Conservation (phyloP, 2,329 filamentous ascomycete genomes). For the Colletotrichum ledebouriae region DNA sequence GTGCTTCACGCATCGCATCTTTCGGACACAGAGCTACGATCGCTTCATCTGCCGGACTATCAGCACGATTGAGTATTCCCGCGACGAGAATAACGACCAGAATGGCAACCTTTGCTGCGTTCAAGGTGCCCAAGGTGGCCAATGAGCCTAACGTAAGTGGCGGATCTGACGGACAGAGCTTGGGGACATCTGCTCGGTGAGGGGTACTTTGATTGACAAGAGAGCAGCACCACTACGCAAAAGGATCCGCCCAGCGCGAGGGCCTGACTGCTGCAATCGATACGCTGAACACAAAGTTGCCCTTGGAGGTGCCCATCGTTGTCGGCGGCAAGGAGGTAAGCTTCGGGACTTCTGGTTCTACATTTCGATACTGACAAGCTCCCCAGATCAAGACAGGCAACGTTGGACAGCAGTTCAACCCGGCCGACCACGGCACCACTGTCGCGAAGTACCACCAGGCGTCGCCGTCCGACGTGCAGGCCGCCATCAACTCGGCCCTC, state of each 20-base stretch:
- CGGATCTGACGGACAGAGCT: conserved; percentile 19
- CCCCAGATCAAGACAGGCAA: conserved; percentile 74
- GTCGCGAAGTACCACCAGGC: conserved; percentile 91
- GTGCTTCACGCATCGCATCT: conserved; percentile 30
- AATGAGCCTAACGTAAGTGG: conserved; percentile 96
- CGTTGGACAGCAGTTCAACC: conserved; percentile 81
- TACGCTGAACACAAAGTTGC: conserved; percentile 74
- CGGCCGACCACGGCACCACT: conserved; percentile 80
- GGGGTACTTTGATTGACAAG: conserved; percentile 52
- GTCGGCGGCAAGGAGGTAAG: conserved; percentile 85
- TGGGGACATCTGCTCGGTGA: neutral
- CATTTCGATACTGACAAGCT: neutral
- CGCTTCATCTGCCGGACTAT: conserved; percentile 11
- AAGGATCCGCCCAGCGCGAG: conserved; percentile 83
- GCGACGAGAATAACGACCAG: conserved; percentile 50
- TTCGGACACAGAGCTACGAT: conserved; percentile 22
- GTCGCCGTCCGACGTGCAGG: conserved; percentile 78
- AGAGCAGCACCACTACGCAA: conserved; percentile 85
- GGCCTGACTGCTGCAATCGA: conserved; percentile 82
- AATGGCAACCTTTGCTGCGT: conserved; percentile 78
- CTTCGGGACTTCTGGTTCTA: conserved; percentile 17
- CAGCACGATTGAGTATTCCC: conserved; percentile 14
- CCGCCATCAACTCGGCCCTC: conserved; percentile 86
- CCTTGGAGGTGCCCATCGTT: conserved; percentile 84
- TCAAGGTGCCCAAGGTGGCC: conserved; percentile 86